Evolutionary conservation across 108 stramenopile genomes (phyloP), one percentile per base, ranked within the genome.

Genomic region (Nitzschia sp.): DNA sequence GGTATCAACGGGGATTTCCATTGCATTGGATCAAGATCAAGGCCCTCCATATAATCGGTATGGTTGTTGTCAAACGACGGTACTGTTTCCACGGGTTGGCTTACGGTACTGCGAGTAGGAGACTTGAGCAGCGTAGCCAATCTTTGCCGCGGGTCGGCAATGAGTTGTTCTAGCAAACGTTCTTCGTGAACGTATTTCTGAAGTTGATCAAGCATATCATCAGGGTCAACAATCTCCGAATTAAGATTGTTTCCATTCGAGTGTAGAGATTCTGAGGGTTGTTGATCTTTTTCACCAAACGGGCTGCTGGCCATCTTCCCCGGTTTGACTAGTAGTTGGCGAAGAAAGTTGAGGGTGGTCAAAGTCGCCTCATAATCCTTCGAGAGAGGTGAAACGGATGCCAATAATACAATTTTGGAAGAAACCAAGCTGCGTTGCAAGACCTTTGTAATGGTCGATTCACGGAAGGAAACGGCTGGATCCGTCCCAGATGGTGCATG

Each of bases 141-240:
- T 46, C 93, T 71, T 74, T 95, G 93, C 36, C 93, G 74, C 23
- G 93, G 90, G 76, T 95, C 93, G 2, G 89, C 71, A 19, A 88
- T 67, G 23, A 90, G 55, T 31, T 74, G 82, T 71, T 87, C 82
- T 24, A 93, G 46, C 4, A 88, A 54, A 25, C 28, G 26, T 1
- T 30, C 35, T 15, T 65, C 35, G 46, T 62, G 32, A 28, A 63
- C 64, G 27, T 48, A 63, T 2, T 67, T 35, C 27, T 67, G 36
- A n/a, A 67, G 46, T 33, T 18, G 25, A 34, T 46, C 33, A 0
- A 42, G 18, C 29, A 21, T 24, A 17, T 1, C 25, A 3, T 28
- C n/a, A 1, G 2, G 28, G 58, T 2, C 29, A 29, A 28, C n/a
- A n/a, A 32, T 28, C 1, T 32, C 29, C 2, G 3, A 19, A 27